Evolutionary conservation across 148 eudicot species (phyloP).

Genomic region (Vaccinium myrtillus): DNA sequence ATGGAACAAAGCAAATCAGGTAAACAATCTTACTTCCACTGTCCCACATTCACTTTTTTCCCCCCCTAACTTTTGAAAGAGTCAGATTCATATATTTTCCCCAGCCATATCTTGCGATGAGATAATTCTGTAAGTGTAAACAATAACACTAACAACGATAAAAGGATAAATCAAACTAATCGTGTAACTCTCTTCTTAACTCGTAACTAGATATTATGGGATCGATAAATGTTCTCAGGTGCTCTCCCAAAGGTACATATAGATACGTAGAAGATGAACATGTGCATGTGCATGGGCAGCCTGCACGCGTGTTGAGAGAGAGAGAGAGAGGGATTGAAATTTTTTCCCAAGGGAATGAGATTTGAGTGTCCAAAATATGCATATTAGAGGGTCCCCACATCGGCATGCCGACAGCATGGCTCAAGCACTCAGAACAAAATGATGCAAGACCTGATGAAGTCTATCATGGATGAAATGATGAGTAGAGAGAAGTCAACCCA

Average conservation of each 20-base stretch:
- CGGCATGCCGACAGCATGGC: constrained; percentile 20
- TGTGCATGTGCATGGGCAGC: no score
- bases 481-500: constrained; percentile 44
- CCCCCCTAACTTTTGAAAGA: background rate
- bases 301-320: background rate
- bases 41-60: background rate
- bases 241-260: background rate
- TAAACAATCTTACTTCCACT: background rate
- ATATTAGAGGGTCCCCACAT: constrained; percentile 29
- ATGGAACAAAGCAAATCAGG: background rate
- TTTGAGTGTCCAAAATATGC: constrained; percentile 10
- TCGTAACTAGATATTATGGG: background rate
- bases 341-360: background rate
- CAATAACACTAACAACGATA: background rate
- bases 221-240: background rate
- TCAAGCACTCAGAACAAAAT: constrained; percentile 24
- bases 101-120: background rate
- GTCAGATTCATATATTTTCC: background rate
- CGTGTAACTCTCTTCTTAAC: background rate
- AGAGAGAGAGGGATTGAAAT: background rate
- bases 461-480: constrained; percentile 50
- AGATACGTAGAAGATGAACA: background rate
- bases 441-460: constrained; percentile 12
- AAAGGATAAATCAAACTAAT: background rate
- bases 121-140: background rate